Evolutionary conservation across 495 filamentous ascomycete species (phyloP), one percentile per base, ranked within the genome.

Genomic region (Aspergillus kassunensis): DNA sequence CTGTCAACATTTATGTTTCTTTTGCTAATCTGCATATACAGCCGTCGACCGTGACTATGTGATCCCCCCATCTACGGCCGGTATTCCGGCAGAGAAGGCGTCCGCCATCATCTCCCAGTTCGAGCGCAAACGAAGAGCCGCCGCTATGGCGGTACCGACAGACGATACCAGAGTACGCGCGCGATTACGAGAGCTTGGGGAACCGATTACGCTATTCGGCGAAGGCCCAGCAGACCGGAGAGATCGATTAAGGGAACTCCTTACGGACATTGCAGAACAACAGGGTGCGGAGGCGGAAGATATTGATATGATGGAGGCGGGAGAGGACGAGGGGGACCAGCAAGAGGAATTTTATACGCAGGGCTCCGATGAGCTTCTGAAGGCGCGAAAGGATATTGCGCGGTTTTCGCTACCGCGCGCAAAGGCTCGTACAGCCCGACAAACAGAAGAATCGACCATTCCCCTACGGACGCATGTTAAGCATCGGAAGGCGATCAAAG

Each of bases 281-380:
- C 81, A 77, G 33, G 82, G 84, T 36, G 74, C 77, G 6, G 76
- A 77, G 7, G 74, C 76, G 6, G 84, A 81, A 6, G 91, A 96
- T 62, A 70, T 80, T 33, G 73, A 76, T 11, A 86, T 89, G 77
- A 65, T 59, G 11, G 80, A 80, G 49, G 71, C 61, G 8, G 73
- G 66, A 23, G 41, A 43, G 25, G 79, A 81, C 53, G 83, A 81
- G 53, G 82, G 67, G 5, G 87, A 91, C 39, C 84, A 90, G 58
- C 89, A 96, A 56, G 93, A 97, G 64, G 93, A 98, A 57, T 97
- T 97, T 64, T 99, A 97, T 64, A 96, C 92, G 0, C 80, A 85
- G 44, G 93, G 95, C 0, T 75, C 78, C 3, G 71, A 80, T 9
- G 87, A 87, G 43, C 71, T 99, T 10, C 73, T 96, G 15, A 76